Conservation (phyloP, 179 eudicot genomes). For the Beta corolliflora region DNA sequence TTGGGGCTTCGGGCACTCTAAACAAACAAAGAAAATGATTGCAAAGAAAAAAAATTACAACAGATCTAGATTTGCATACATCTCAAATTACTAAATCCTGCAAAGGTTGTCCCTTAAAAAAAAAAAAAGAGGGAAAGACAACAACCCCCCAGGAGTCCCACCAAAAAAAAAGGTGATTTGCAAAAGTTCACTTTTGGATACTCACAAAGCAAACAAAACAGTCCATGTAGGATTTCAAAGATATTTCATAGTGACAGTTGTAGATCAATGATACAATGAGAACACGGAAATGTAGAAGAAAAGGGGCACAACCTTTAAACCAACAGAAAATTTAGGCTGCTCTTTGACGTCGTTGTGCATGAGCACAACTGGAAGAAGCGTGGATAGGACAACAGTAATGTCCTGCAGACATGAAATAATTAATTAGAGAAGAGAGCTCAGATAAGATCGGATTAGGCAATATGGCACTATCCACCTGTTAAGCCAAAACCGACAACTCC, state of each 20-base stretch:
- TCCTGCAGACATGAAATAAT: slow-evolving; percentile 61
- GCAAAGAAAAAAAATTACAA: background rate
- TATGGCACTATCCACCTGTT: background rate
- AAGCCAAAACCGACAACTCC: background rate
- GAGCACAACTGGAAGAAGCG: slow-evolving; percentile 87
- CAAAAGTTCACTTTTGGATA: background rate
- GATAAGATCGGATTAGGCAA: background rate
- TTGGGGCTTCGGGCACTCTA: background rate
- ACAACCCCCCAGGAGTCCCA: background rate
- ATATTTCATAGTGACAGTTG: background rate
- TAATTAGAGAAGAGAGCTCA: background rate
- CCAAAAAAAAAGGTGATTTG: background rate
- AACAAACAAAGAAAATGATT: background rate
- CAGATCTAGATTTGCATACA: background rate
- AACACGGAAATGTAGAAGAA: background rate
- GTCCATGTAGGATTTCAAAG: background rate
- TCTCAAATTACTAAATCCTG: background rate
- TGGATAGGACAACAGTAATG: slow-evolving; percentile 72
- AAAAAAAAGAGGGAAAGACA: background rate
- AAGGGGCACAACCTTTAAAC: slow-evolving; percentile 62
- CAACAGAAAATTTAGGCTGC: slow-evolving; percentile 65
- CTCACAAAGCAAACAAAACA: background rate
- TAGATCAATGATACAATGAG: background rate
- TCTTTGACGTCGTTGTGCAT: slow-evolving; percentile 66
- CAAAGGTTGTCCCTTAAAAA: background rate